Conservation (phyloP, 2,329 filamentous ascomycete genomes). For the Diaporthe destruens region DNA sequence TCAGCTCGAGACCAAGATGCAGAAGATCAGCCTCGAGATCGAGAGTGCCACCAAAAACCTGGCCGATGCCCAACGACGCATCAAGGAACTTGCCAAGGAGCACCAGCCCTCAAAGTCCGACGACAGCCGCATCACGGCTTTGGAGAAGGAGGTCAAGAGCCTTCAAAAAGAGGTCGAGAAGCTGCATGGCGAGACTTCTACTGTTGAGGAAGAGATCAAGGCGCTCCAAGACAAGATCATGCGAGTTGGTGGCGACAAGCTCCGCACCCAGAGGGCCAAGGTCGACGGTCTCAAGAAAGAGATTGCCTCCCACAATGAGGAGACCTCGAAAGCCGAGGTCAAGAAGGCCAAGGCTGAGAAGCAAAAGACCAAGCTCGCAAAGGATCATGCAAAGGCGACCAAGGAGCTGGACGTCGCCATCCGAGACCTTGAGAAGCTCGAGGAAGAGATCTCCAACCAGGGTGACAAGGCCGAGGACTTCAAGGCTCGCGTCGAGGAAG, state of each 20-base stretch:
- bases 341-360: constrained; percentile 94
- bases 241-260: constrained; percentile 94
- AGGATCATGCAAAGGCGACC: constrained; percentile 81
- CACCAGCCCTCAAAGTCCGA: constrained; percentile 86
- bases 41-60: constrained; percentile 89
- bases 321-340: constrained; percentile 87
- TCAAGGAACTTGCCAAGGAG: constrained; percentile 86
- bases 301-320: constrained; percentile 83
- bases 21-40: constrained; percentile 90
- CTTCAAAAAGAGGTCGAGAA: constrained; percentile 84
- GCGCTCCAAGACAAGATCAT: constrained; percentile 96
- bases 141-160: constrained; percentile 83
- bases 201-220: constrained; percentile 93
- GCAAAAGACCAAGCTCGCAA: constrained; percentile 87
- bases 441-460: constrained; percentile 83
- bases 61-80: constrained; percentile 83
- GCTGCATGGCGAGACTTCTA: constrained; percentile 86
- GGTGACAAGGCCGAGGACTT: constrained; percentile 80
- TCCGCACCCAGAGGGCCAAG: constrained; percentile 89
- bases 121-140: constrained; percentile 75
- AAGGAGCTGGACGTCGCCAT: constrained; percentile 81
- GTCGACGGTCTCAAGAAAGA: constrained; percentile 91
- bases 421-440: constrained; percentile 81
- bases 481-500: constrained; percentile 81
- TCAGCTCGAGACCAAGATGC: constrained; percentile 87